Base-by-base conservation (phyloP, 257 asterid species). In the Nicotiana tabacum region DNA sequence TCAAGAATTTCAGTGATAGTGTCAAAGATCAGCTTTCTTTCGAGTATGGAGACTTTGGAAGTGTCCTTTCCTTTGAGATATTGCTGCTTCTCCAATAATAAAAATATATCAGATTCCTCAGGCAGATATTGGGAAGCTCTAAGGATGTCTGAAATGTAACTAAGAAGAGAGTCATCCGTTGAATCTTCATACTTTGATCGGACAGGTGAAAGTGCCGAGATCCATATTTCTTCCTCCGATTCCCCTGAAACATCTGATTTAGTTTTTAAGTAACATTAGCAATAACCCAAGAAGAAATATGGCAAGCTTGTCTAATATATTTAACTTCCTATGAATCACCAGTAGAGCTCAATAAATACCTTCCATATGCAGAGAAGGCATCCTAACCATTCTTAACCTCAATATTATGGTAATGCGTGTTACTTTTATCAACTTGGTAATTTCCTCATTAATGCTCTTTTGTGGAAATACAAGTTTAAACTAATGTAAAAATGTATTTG, bases 11-110 rank as follows among this genome's bases (percentile, higher is more conserved):
- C 99, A 1, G 82, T 88, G 65, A 88, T 82, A 2, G 92, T 88
- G 80, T 96, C 97, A 39, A 93, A 96, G 15, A 91, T 86, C 32
- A 96, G 88, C 88, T 86, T 93, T 84, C 99, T 84, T 56, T 87
- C 88, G 61, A 96, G 86, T 80, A 76, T 90, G 16, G 94, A 89
- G 81, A 78, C 87, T 33, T 92, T 86, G 84, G 95, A 87, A 2
- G 84, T 82, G 87, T 90, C 92, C 56, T 92, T 86, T 10, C 97
- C 98, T 83, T 89, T 88, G 82, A 90, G 90, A 84, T 77, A 90
- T 6, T 89, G 98, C 78, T 93, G 97, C 89, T 92, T 94, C 87
- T 96, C 99, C 17, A 96, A 89, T 58, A 90, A 48, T 56, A 81
- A 43, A 83, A 96, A 96, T 18, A 90, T 81, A 56, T 93, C 93